Evolutionary conservation across 495 filamentous ascomycete species (phyloP).

Genomic region (Podospora bellae-mahoneyi): DNA sequence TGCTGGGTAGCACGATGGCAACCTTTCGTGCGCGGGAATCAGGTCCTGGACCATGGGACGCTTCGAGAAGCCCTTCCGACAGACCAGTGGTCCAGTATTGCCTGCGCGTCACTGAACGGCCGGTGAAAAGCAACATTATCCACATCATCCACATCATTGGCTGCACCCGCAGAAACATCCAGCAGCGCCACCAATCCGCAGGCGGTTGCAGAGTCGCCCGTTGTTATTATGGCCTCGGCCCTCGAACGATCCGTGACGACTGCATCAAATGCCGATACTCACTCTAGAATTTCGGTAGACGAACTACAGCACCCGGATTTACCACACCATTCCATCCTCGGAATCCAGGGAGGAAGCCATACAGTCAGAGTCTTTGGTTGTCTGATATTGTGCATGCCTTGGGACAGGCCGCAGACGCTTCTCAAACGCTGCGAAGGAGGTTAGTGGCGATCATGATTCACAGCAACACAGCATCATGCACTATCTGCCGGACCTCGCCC

Average conservation of each 20-base stretch:
- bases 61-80: not conserved
- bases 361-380: not conserved
- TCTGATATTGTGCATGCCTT: not conserved
- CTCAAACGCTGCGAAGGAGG: constrained; percentile 11
- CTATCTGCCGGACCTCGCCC: not conserved
- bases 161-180: not conserved
- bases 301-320: no score
- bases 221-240: constrained; percentile 8
- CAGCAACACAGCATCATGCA: constrained; percentile 7
- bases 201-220: not conserved
- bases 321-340: not conserved
- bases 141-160: not conserved
- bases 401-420: constrained; percentile 11
- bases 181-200: not conserved
- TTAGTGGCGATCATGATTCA: constrained; percentile 9
- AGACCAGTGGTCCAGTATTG: not conserved
- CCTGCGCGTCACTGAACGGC: not conserved
- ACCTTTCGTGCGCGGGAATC: constrained; percentile 20
- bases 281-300: no score
- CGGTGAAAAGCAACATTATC: not conserved
- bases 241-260: not conserved
- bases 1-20: constrained; percentile 27
- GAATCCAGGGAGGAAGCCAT: not conserved
- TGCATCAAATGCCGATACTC: not conserved
- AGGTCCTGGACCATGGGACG: constrained; percentile 21